These are phyloP conservation scores for Trichoderma arundinaceum DNA, from an alignment of 2,329 filamentous ascomycete species.

Conservation along the genomic window DNA sequence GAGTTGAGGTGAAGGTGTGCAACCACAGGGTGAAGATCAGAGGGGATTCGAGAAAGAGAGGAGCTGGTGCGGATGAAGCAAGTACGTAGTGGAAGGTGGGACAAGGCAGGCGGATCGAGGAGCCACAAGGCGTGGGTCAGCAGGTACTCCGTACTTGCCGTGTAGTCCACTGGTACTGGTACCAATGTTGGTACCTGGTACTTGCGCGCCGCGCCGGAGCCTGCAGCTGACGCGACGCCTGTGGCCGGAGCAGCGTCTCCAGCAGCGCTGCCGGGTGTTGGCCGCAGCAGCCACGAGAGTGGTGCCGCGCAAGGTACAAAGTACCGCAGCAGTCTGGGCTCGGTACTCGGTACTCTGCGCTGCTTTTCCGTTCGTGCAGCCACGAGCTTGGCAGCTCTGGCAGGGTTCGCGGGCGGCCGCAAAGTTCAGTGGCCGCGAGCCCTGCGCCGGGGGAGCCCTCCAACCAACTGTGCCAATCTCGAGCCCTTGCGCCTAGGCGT, in stretches of 20 bases:
- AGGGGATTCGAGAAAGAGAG: constrained; percentile 11
- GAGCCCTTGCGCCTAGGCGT: neutral
- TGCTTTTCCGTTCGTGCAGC: constrained; percentile 11
- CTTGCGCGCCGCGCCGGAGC: no score
- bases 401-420: constrained; percentile 25
- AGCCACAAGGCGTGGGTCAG: constrained; percentile 23
- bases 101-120: constrained; percentile 24
- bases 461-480: neutral
- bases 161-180: constrained; percentile 17
- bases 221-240: no score
- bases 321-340: no score
- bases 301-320: no score
- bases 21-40: neutral
- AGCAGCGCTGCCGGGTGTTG: no score
- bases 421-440: constrained; percentile 25
- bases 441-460: no score
- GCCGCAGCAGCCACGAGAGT: no score
- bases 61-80: constrained; percentile 13
- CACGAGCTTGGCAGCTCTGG: constrained; percentile 22
- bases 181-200: constrained; percentile 1
- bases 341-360: neutral
- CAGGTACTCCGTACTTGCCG: constrained; percentile 29
- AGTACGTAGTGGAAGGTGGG: constrained; percentile 11
- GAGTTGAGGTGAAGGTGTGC: no score
- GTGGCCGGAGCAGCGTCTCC: no score